Conservation (phyloP, 106 monocot species). For the Allium sativum region DNA sequence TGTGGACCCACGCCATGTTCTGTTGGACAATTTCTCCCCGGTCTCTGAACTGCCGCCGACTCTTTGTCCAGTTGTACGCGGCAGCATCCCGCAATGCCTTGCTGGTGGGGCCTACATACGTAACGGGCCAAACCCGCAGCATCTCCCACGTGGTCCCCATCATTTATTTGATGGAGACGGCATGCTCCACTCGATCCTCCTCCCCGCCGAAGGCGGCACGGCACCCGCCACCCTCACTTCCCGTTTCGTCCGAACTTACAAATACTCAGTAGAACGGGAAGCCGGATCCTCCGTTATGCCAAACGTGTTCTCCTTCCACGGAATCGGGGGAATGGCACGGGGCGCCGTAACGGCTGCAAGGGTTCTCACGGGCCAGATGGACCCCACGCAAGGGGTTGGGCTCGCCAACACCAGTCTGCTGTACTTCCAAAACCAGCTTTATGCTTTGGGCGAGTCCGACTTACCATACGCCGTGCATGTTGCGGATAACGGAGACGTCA, state of each 20-base stretch:
- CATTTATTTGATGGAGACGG: constrained; percentile 75
- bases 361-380: constrained; percentile 52
- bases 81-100: constrained; percentile 53
- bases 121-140: constrained; percentile 67
- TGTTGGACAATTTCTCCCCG: constrained; percentile 40
- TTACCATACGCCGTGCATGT: constrained; percentile 44
- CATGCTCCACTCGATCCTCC: constrained; percentile 63
- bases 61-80: constrained; percentile 35
- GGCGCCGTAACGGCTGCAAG: constrained; percentile 32
- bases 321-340: constrained; percentile 40
- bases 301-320: constrained; percentile 42
- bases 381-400: constrained; percentile 31
- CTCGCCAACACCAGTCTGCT: constrained; percentile 51
- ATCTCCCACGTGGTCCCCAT: constrained; percentile 46
- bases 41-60: constrained; percentile 50
- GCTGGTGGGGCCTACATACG: constrained; percentile 64
- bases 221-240: constrained; percentile 38
- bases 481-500: constrained; percentile 26
- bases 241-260: constrained; percentile 55
- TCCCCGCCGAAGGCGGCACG: constrained; percentile 13
- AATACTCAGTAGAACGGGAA: constrained; percentile 35
- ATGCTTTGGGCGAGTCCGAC: constrained; percentile 54
- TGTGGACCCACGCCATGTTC: constrained; percentile 47
- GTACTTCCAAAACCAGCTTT: constrained; percentile 29
- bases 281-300: constrained; percentile 45